Conservation (phyloP, 768 basidiomycete genomes). For the Leccinum subtestaceum region DNA sequence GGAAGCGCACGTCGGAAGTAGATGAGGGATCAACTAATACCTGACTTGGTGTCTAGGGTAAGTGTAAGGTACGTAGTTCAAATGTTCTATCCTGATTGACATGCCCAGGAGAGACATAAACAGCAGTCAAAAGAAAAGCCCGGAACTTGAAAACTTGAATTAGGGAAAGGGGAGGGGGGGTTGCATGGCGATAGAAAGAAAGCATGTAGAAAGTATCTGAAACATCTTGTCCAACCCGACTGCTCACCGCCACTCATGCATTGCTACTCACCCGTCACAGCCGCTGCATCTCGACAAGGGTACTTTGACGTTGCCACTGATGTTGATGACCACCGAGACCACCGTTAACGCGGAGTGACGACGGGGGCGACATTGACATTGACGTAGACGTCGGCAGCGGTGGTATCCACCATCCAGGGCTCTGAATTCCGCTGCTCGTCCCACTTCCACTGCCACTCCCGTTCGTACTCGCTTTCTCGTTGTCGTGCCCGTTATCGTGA, state of each 20-base stretch:
- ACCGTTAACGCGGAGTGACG: background rate
- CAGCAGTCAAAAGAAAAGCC: too few relatives aligned
- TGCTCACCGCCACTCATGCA: constrained; percentile 10
- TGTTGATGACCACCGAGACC: background rate
- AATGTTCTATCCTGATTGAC: too few relatives aligned
- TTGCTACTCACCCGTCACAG: background rate
- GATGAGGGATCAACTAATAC: too few relatives aligned
- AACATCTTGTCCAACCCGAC: too few relatives aligned
- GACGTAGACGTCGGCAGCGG: background rate
- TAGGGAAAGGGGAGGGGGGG: too few relatives aligned
- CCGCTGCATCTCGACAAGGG: constrained; percentile 1
- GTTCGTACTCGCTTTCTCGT: background rate
- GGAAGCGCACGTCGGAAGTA: too few relatives aligned
- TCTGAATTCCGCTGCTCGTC: background rate
- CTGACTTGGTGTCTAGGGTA: too few relatives aligned
- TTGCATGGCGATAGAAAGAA: too few relatives aligned
- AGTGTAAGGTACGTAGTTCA: too few relatives aligned
- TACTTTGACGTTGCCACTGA: constrained; percentile 4
- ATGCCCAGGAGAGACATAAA: too few relatives aligned
- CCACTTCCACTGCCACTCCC: background rate
- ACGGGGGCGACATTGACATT: background rate
- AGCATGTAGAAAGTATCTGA: too few relatives aligned
- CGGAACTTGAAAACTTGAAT: too few relatives aligned
- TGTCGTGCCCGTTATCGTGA: background rate
- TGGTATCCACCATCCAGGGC: background rate